phyloP scores from a whole-genome alignment of 257 asterid genomes.

The Solanum pennellii region DNA sequence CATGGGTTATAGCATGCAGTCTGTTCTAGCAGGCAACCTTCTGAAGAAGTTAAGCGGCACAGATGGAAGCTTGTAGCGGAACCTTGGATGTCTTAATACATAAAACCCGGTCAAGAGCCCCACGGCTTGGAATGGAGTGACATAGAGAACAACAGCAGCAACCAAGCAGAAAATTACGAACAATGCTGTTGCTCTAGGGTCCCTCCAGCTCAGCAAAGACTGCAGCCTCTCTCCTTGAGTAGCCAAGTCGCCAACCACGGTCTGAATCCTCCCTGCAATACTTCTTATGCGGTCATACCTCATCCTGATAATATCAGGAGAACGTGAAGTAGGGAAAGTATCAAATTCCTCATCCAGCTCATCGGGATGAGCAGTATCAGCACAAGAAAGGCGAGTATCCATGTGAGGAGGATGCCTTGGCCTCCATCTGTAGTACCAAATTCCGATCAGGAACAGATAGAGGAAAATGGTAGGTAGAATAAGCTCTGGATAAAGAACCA shows the following conservation, averaged over 20 bases:
- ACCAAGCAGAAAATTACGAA: conserved; percentile 29
- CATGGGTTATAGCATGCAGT: conserved; percentile 30
- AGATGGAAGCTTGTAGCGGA: conserved; percentile 35
- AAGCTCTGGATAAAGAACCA: conserved; percentile 37
- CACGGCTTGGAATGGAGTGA: conserved; percentile 36
- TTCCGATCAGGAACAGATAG: conserved; percentile 37
- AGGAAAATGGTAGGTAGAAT: conserved; percentile 42
- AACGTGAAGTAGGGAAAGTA: conserved; percentile 40
- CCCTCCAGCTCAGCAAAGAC: conserved; percentile 46
- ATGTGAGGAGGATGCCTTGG: conserved; percentile 48
- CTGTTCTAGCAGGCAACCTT: conserved; percentile 46
- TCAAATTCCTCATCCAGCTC: conserved; percentile 50
- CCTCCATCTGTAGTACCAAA: conserved; percentile 46
- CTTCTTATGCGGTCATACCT: conserved; percentile 41
- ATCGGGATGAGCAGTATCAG: conserved; percentile 35
- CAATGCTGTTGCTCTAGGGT: conserved; percentile 40
- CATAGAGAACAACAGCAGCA: conserved; percentile 34
- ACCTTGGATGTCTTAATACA: conserved; percentile 37
- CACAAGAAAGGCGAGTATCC: conserved; percentile 41
- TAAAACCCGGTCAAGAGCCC: conserved; percentile 28
- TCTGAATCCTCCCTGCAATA: conserved; percentile 38
- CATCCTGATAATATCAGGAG: conserved; percentile 38
- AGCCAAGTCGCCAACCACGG: conserved; percentile 44
- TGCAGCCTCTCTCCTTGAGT: conserved; percentile 46
- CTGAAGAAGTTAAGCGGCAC: conserved; percentile 38